Evolutionary conservation across 345 rosid genomes (phyloP), one percentile per base, ranked within the genome.

Genomic region (Populus alba): DNA sequence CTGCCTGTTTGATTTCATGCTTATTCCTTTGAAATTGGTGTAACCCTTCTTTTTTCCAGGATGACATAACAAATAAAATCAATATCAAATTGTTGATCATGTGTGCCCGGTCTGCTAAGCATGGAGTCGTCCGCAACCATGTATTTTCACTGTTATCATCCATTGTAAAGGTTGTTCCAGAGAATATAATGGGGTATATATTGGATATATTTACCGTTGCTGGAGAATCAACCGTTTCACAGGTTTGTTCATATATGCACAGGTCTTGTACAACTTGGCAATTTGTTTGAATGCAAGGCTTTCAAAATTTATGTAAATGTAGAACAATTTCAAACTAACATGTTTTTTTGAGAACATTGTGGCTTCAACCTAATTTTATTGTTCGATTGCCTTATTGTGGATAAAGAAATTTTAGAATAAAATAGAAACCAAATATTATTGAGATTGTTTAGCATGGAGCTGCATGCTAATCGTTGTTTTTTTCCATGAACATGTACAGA

Each of bases 191-290:
- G 86, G 92, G 89, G 61, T 91, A 92, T 71, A 87, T 87, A 75
- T 61, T 78, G 73, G 92, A 87, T 72, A 89, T 94, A 82, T 88
- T 96, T 77, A 72, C 88, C 45, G 87, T 90, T 49, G 85, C 90
- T 31, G 98, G 98, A 81, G 90, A 92, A 84, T 94, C 98, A 70
- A 85, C 97, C 0, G 87, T 90, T 57, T 85, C 87, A 53, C 95
- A 94, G 98, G 99, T 96, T 84, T 81, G 89, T 86, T 81, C 38
- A 75, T 66, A 37, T 72, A 53, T 74, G 71, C 78, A 23, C 68
- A 66, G 33, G 39, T 73, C 68, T 73, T 78, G 9, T 65, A 51
- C 73, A 72, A 66, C 35, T 45, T 33, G 20, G 16, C 47, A 18
- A 3, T 38, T 27, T 38, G 55, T 33, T 59, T 59, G 13, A 20